phyloP scores from a whole-genome alignment of 768 basidiomycete species.

The Hericium rajendrae region DNA sequence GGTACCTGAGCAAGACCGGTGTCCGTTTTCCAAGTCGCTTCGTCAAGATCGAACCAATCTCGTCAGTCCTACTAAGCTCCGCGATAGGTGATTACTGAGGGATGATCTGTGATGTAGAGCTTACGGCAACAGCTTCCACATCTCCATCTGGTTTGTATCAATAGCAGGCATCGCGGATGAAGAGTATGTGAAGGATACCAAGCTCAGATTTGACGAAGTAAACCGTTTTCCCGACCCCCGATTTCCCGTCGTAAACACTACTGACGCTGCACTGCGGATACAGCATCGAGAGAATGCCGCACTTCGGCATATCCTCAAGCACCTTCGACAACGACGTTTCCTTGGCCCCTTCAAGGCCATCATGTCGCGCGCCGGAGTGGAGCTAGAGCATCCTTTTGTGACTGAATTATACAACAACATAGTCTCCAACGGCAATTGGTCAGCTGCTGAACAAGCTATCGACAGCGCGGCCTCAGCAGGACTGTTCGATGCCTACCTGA shows the following conservation, averaged over 20 bases:
- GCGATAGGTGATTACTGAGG: too few species aligned
- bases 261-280: neutral
- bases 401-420: conserved; percentile 53
- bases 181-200: conserved; percentile 44
- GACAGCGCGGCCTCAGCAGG: conserved; percentile 37
- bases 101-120: conserved; percentile 32
- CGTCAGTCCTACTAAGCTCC: conserved; percentile 33
- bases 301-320: conserved; percentile 62
- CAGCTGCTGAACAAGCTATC: conserved; percentile 45
- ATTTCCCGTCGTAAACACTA: neutral
- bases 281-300: conserved; percentile 61
- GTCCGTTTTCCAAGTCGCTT: conserved; percentile 55
- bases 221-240: conserved; percentile 11
- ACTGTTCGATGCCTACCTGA: conserved; percentile 55
- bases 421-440: conserved; percentile 60
- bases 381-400: conserved; percentile 62
- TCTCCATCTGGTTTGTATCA: conserved; percentile 70
- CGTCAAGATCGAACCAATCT: conserved; percentile 67
- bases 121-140: conserved; percentile 64
- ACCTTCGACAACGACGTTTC: conserved; percentile 67
- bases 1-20: conserved; percentile 45
- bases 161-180: conserved; percentile 51
- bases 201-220: conserved; percentile 54
- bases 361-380: conserved; percentile 41
- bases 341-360: conserved; percentile 56